phyloP scores from a whole-genome alignment of 192 early-diverging fungal genomes.

The Podochytrium sp. region DNA sequence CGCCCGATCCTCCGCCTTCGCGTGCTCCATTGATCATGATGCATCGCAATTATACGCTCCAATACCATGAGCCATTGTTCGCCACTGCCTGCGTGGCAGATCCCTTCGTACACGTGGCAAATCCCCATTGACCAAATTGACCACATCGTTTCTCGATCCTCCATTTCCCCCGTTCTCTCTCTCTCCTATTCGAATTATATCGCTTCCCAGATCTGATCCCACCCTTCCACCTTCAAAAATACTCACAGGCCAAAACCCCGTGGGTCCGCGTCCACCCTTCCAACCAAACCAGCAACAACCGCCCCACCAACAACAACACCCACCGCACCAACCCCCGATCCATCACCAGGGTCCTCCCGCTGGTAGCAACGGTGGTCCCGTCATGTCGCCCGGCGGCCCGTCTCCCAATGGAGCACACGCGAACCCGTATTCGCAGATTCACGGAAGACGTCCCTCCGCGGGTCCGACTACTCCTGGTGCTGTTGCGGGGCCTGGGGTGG shows the following conservation, averaged over 20 bases:
- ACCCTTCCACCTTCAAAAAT: background rate
- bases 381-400: background rate
- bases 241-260: background rate
- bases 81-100: no score
- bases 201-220: no score
- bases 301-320: background rate
- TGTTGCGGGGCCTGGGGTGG: background rate
- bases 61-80: no score
- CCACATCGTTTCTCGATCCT: no score
- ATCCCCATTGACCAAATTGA: no score
- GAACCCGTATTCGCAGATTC: no score
- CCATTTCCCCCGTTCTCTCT: no score
- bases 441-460: background rate
- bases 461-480: background rate
- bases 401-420: background rate
- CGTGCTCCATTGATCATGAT: no score
- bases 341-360: background rate
- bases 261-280: background rate
- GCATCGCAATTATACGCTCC: no score
- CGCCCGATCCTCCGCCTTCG: no score
- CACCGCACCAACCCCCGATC: background rate
- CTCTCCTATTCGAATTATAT: no score
- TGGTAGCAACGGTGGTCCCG: background rate
- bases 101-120: no score
- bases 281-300: background rate